Conservation (phyloP, 2,329 filamentous ascomycete species). For the Colletotrichum noveboracense region DNA sequence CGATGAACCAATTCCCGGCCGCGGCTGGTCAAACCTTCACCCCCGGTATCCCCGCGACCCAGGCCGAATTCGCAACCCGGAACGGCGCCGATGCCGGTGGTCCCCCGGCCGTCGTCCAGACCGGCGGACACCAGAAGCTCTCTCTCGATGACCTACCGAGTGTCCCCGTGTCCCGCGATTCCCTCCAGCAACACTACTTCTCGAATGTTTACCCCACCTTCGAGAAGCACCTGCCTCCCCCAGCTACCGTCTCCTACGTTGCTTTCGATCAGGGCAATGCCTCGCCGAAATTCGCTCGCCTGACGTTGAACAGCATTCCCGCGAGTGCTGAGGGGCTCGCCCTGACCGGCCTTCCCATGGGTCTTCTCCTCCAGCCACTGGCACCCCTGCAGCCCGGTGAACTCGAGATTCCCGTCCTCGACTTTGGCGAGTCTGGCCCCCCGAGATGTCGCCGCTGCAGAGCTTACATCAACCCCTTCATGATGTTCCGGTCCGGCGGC, state of each 20-base stretch:
- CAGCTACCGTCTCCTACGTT: slow-evolving; percentile 86
- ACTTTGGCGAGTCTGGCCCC: slow-evolving; percentile 91
- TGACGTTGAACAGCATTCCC: slow-evolving; percentile 94
- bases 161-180: slow-evolving; percentile 83
- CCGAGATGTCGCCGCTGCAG: slow-evolving; percentile 92
- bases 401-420: slow-evolving; percentile 85
- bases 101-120: slow-evolving; percentile 55
- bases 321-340: slow-evolving; percentile 79
- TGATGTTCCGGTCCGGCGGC: slow-evolving; percentile 93
- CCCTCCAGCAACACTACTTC: slow-evolving; percentile 82
- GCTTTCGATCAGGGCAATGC: slow-evolving; percentile 97
- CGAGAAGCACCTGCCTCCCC: slow-evolving; percentile 90
- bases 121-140: slow-evolving; percentile 75
- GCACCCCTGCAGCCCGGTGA: slow-evolving; percentile 85
- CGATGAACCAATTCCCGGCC: slow-evolving; percentile 66
- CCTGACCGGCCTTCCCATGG: slow-evolving; percentile 83
- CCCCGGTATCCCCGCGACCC: slow-evolving; percentile 25
- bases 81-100: slow-evolving; percentile 38
- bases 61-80: slow-evolving; percentile 32
- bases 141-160: slow-evolving; percentile 94
- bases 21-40: slow-evolving; percentile 52
- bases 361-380: slow-evolving; percentile 86
- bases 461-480: slow-evolving; percentile 98
- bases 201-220: slow-evolving; percentile 93
- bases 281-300: slow-evolving; percentile 89